phyloP scores from a whole-genome alignment of 441 rosid genomes.

The Sinapis alba region DNA sequence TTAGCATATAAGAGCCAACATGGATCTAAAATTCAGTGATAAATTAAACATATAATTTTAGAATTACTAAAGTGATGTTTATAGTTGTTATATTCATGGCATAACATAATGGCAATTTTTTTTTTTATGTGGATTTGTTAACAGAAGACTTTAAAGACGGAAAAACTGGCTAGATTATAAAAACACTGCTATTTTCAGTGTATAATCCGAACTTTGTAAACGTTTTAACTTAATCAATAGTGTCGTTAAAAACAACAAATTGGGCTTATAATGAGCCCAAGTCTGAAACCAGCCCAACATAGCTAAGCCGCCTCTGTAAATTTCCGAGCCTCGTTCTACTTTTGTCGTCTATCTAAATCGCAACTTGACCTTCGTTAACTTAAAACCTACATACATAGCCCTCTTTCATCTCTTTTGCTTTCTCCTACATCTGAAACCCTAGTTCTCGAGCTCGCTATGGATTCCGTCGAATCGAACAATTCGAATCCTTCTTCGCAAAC shows the following conservation, averaged over 20 bases:
- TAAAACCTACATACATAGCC: not conserved
- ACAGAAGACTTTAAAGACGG: not conserved
- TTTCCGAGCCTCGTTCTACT: not conserved
- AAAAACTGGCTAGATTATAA: not conserved
- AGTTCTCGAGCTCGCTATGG: constrained; percentile 40
- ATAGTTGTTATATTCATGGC: no score
- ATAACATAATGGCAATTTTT: no score
- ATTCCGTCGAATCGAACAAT: constrained; percentile 38
- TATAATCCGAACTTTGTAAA: not conserved
- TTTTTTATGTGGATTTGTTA: not conserved
- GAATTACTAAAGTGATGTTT: no score
- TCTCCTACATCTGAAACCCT: constrained; percentile 26
- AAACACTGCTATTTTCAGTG: not conserved
- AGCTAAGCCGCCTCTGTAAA: not conserved
- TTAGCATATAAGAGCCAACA: no score
- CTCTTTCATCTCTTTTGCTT: not conserved
- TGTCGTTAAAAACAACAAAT: not conserved
- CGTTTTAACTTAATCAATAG: not conserved
- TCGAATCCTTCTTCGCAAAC: not conserved
- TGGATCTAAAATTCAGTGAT: no score
- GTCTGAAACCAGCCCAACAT: not conserved
- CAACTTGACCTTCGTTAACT: not conserved
- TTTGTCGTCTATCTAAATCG: not conserved
- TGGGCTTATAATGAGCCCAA: not conserved
- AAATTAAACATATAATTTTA: no score